Evolutionary conservation across 768 basidiomycete genomes (phyloP).

Genomic region (Sarcodon aspratus): DNA sequence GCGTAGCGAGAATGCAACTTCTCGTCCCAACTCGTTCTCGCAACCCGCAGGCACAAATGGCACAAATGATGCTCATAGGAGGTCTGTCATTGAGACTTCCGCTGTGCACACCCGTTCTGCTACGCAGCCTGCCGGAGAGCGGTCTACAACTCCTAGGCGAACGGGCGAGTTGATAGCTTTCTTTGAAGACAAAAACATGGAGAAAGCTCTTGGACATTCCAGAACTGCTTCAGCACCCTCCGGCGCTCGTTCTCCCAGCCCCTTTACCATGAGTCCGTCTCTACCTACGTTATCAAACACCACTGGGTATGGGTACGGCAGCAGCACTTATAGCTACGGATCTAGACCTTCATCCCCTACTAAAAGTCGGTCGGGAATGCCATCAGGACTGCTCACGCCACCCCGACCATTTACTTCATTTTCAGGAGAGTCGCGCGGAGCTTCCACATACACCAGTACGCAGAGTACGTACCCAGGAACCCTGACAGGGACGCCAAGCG

Average conservation of each 20-base stretch:
- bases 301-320: slow-evolving; percentile 23
- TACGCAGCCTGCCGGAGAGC: slow-evolving; percentile 42
- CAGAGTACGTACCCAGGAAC: slow-evolving; percentile 19
- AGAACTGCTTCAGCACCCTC: slow-evolving; percentile 37
- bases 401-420: slow-evolving; percentile 22
- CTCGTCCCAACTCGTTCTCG: slow-evolving; percentile 41
- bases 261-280: slow-evolving; percentile 24
- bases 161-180: slow-evolving; percentile 65
- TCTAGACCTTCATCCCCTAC: slow-evolving; percentile 39
- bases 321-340: slow-evolving; percentile 17
- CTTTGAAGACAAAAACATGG: slow-evolving; percentile 48
- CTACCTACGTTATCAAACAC: slow-evolving; percentile 26
- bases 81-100: slow-evolving; percentile 33
- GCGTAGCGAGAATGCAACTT: slow-evolving; percentile 52
- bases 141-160: slow-evolving; percentile 37
- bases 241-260: slow-evolving; percentile 26
- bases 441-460: slow-evolving; percentile 4
- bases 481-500: slow-evolving; percentile 18
- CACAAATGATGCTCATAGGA: slow-evolving; percentile 32
- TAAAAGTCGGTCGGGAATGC: slow-evolving; percentile 29
- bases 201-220: slow-evolving; percentile 28
- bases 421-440: slow-evolving; percentile 11
- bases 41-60: slow-evolving; percentile 20
- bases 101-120: slow-evolving; percentile 40
- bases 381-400: slow-evolving; percentile 39